Evolutionary conservation across 495 filamentous ascomycete genomes (phyloP).

Genomic region (Physcia stellaris): DNA sequence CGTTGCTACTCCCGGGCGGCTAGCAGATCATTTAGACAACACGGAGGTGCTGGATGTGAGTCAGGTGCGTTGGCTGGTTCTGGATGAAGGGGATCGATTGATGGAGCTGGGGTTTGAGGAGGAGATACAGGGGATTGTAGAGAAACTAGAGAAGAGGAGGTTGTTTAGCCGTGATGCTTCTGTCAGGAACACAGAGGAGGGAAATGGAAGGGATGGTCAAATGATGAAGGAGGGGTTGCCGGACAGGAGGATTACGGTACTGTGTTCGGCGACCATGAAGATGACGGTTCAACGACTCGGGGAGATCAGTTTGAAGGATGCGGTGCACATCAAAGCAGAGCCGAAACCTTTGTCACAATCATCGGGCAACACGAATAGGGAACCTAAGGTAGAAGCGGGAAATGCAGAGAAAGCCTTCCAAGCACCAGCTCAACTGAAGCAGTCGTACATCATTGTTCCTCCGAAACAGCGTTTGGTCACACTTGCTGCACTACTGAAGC

Average conservation of each 20-base stretch:
- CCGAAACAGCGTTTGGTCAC: slow-evolving; percentile 83
- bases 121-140: slow-evolving; percentile 66
- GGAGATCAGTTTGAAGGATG: slow-evolving; percentile 89
- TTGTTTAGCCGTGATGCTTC: slow-evolving; percentile 21
- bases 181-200: not conserved
- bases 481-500: slow-evolving; percentile 66
- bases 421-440: slow-evolving; percentile 87
- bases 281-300: slow-evolving; percentile 85
- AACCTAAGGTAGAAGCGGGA: slow-evolving; percentile 26
- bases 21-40: slow-evolving; percentile 83
- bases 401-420: slow-evolving; percentile 48
- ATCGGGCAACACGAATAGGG: not conserved
- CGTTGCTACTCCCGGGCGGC: slow-evolving; percentile 81
- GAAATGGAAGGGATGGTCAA: slow-evolving; percentile 14
- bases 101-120: slow-evolving; percentile 97
- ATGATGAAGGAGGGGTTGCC: slow-evolving; percentile 49
- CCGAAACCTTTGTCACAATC: slow-evolving; percentile 12
- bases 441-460: slow-evolving; percentile 73
- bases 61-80: slow-evolving; percentile 80
- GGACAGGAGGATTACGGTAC: slow-evolving; percentile 63
- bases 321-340: slow-evolving; percentile 70
- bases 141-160: slow-evolving; percentile 47
- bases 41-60: slow-evolving; percentile 80
- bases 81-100: slow-evolving; percentile 90
- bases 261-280: slow-evolving; percentile 95